Percentiles rank a stretch among this genome's conserved stretches.
These are phyloP conservation scores for Trametes villosa DNA, from an alignment of 768 basidiomycete genomes.

Conservation along the genomic window DNA sequence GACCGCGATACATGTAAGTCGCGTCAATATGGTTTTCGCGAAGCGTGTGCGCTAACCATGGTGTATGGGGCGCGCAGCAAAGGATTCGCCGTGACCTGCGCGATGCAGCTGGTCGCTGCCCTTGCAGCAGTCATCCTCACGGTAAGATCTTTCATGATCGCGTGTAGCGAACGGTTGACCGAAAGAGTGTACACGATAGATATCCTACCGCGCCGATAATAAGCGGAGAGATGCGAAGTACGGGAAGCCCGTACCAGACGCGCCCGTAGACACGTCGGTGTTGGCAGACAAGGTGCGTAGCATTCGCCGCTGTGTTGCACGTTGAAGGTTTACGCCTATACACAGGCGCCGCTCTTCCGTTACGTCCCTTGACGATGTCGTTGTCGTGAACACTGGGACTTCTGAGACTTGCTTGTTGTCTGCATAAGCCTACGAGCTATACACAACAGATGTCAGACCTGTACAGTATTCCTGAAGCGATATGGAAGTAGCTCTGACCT, in stretches of 20 bases:
- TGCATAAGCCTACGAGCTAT: no score
- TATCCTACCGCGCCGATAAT: constrained; percentile 65
- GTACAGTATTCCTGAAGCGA: no score
- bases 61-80: constrained; percentile 2
- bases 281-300: constrained; percentile 31
- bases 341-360: constrained; percentile 29
- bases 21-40: neutral
- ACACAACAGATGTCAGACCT: no score
- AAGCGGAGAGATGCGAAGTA: constrained; percentile 27
- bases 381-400: no score
- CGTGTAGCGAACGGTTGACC: neutral
- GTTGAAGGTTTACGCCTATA: neutral
- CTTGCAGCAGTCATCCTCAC: constrained; percentile 54
- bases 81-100: constrained; percentile 45
- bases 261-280: constrained; percentile 30
- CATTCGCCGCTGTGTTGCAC: neutral
- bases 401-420: no score
- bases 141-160: constrained; percentile 37
- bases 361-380: constrained; percentile 18
- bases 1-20: constrained; percentile 68
- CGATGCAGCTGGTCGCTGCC: constrained; percentile 57
- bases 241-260: constrained; percentile 25
- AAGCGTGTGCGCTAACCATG: neutral
- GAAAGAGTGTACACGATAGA: constrained; percentile 38
- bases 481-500: no score